phyloP scores from a whole-genome alignment of 129 eudicot species.

The Oenanthe sinensis region DNA sequence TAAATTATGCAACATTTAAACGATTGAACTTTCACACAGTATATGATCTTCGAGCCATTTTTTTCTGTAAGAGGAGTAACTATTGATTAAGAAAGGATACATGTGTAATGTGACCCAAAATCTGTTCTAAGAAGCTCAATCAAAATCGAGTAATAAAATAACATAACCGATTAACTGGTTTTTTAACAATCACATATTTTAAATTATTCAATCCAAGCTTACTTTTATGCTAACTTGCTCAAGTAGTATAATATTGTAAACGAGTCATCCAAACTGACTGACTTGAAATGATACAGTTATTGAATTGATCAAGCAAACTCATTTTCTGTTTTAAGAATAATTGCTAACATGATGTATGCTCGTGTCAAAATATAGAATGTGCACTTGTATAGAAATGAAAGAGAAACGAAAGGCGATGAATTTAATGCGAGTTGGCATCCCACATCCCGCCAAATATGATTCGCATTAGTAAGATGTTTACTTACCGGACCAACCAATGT shows the following conservation, averaged over 20 bases:
- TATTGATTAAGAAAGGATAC: no score
- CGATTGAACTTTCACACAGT: background rate
- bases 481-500: constrained; percentile 94
- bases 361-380: background rate
- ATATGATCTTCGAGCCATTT: background rate
- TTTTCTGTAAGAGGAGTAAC: no score
- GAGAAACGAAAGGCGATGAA: background rate
- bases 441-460: background rate
- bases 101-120: background rate
- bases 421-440: background rate
- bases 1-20: background rate
- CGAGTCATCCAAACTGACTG: no score
- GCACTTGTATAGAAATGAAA: background rate
- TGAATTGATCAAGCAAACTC: background rate
- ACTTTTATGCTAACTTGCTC: no score
- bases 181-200: background rate
- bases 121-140: background rate
- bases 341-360: background rate
- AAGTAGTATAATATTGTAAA: no score
- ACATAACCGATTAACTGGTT: background rate
- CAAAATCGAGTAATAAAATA: background rate
- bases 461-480: constrained; percentile 3
- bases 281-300: no score
- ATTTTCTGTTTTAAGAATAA: no score
- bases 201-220: background rate